These are phyloP conservation scores for Penicillium brevicompactum DNA, from an alignment of 2,329 filamentous ascomycete genomes.

Conservation along the genomic window DNA sequence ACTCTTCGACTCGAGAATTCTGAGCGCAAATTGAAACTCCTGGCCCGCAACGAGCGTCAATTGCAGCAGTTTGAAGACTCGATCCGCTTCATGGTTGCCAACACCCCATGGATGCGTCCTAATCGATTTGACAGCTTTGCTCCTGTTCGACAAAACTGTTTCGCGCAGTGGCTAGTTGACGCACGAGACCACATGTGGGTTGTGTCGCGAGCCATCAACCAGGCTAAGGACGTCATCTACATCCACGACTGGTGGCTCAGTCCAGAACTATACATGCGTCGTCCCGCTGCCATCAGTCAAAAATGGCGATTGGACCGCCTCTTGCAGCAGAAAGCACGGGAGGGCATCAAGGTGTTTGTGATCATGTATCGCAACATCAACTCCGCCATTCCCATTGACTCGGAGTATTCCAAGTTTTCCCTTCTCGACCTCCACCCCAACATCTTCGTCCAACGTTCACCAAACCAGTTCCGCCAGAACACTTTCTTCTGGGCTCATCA, in stretches of 20 bases:
- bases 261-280: slow-evolving; percentile 91
- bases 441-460: slow-evolving; percentile 92
- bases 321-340: slow-evolving; percentile 87
- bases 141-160: slow-evolving; percentile 80
- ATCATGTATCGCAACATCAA: slow-evolving; percentile 98
- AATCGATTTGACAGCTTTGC: slow-evolving; percentile 95
- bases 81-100: slow-evolving; percentile 79
- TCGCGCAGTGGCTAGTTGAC: slow-evolving; percentile 95
- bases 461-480: slow-evolving; percentile 97
- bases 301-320: slow-evolving; percentile 95
- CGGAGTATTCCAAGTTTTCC: slow-evolving; percentile 96
- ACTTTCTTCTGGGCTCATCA: slow-evolving; percentile 99
- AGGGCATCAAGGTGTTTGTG: slow-evolving; percentile 96
- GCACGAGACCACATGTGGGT: slow-evolving; percentile 99
- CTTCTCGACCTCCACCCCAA: slow-evolving; percentile 94
- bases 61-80: slow-evolving; percentile 93
- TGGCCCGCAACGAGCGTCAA: slow-evolving; percentile 87
- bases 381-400: slow-evolving; percentile 95
- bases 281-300: slow-evolving; percentile 92
- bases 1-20: slow-evolving; percentile 85
- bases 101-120: slow-evolving; percentile 77
- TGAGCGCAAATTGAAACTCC: slow-evolving; percentile 86
- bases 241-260: slow-evolving; percentile 99
- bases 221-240: slow-evolving; percentile 96
- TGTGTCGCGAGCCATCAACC: slow-evolving; percentile 91